A percentile compares a stretch with the other conserved stretches of the same genome.
Evolutionary conservation across 1,284 basidiomycete species (phyloP).

Genomic region (Pterulicium gracile): DNA sequence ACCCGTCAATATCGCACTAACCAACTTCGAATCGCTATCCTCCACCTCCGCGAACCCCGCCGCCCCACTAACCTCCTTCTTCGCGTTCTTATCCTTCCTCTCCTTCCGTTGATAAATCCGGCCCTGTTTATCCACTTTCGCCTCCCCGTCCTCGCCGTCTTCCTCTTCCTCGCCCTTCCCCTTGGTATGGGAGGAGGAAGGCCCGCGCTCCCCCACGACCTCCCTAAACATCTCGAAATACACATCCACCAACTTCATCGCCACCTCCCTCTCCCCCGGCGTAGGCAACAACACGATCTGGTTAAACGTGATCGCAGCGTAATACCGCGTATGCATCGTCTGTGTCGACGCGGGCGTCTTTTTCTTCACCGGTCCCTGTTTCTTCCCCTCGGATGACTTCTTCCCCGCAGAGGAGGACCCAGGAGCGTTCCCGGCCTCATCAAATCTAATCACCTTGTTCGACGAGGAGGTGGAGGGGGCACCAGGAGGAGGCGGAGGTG

Average conservation of each 20-base stretch:
- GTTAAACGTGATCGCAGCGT: conserved; percentile 88
- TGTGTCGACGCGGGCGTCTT: conserved; percentile 25
- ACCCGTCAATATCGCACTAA: conserved; percentile 89
- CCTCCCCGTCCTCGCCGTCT: conserved; percentile 21
- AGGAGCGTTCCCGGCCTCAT: conserved; percentile 18
- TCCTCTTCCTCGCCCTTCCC: conserved; percentile 20
- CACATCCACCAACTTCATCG: conserved; percentile 77
- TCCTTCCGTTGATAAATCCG: conserved; percentile 14
- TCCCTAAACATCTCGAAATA: conserved; percentile 97
- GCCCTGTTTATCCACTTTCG: conserved; percentile 11
- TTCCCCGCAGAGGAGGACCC: conserved; percentile 30
- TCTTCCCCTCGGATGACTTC: conserved; percentile 17
- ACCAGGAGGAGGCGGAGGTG: conserved; percentile 32
- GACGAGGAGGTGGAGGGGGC: conserved; percentile 21
- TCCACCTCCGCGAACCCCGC: conserved; percentile 67
- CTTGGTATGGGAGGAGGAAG: conserved; percentile 23
- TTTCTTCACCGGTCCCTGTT: conserved; percentile 16
- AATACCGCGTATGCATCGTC: conserved; percentile 72
- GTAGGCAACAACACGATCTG: conserved; percentile 69
- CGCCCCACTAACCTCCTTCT: conserved; percentile 34
- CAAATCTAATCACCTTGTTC: conserved; percentile 23
- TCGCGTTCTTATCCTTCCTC: conserved; percentile 19
- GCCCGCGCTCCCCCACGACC: conserved; percentile 43
- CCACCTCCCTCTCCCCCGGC: conserved; percentile 62
- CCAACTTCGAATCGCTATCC: conserved; percentile 73